A percentile compares a stretch with the other conserved stretches of the same genome.
phyloP scores from a whole-genome alignment of 179 eudicot species.

The Silene vulgaris region DNA sequence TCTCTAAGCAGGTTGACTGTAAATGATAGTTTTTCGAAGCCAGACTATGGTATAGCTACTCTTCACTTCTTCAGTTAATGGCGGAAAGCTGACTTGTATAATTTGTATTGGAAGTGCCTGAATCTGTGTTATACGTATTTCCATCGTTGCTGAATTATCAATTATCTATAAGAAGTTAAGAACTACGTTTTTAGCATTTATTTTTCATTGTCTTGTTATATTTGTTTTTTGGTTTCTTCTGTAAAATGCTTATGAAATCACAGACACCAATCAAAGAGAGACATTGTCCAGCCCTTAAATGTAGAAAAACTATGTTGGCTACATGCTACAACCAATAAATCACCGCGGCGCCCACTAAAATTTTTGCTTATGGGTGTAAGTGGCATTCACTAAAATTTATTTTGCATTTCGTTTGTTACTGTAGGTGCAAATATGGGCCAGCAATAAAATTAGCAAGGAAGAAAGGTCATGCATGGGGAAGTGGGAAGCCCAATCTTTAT shows the following conservation, averaged over 20 bases:
- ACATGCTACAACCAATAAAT: neutral
- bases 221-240: too few species aligned
- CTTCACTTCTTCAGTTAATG: neutral
- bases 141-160: neutral
- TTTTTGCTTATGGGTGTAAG: neutral
- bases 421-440: constrained; percentile 95
- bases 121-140: neutral
- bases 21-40: neutral
- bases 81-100: neutral
- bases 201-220: too few species aligned
- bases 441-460: constrained; percentile 77
- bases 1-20: neutral
- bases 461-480: constrained; percentile 82
- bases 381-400: neutral
- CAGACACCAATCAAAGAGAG: neutral
- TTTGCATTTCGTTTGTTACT: constrained; percentile 13
- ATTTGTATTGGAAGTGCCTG: neutral
- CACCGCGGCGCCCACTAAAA: neutral
- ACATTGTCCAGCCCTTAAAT: neutral
- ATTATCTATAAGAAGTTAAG: neutral
- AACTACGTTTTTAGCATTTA: neutral
- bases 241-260: neutral
- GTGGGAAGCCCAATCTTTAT: constrained; percentile 73
- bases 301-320: neutral
- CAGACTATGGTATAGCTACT: neutral